phyloP scores from a whole-genome alignment of 805 yeast species.

The Gaillardinia entomophila region DNA sequence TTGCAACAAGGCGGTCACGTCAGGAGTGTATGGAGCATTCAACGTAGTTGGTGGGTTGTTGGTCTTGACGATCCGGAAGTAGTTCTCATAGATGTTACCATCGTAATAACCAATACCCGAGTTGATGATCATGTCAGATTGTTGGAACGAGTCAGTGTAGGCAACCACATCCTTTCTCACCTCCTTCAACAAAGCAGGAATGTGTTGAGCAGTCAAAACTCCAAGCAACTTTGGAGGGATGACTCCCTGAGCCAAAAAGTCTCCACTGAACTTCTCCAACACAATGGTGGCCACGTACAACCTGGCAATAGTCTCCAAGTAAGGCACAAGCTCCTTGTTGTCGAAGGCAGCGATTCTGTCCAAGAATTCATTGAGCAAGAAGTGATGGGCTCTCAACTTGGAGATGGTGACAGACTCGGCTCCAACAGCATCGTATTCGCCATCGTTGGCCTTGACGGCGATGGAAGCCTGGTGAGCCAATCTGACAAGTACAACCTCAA shows the following conservation, averaged over 20 bases:
- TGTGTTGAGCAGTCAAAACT: constrained; percentile 32
- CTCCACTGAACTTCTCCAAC: constrained; percentile 63
- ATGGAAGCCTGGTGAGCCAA: constrained; percentile 12
- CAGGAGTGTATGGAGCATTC: constrained; percentile 12
- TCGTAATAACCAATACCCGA: constrained; percentile 13
- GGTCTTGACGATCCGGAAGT: constrained; percentile 12
- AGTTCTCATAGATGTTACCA: constrained; percentile 13
- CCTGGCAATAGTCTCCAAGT: constrained; percentile 11
- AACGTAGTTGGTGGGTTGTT: constrained; percentile 11
- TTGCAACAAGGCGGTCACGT: constrained; percentile 13
- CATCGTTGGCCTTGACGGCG: constrained; percentile 7
- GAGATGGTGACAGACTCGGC: constrained; percentile 14
- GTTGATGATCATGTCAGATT: constrained; percentile 12
- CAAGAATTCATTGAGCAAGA: constrained; percentile 14
- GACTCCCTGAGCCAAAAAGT: constrained; percentile 61
- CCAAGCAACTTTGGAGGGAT: constrained; percentile 45
- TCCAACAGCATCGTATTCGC: constrained; percentile 14
- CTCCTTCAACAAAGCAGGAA: constrained; percentile 9
- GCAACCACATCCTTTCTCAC: constrained; percentile 11
- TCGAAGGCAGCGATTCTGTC: constrained; percentile 11
- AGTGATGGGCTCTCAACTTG: constrained; percentile 13
- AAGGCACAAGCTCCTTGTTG: constrained; percentile 8
- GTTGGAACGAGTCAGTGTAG: constrained; percentile 15
- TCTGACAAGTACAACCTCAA: constrained; percentile 10
- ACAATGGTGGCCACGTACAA: constrained; percentile 24